phyloP scores from a whole-genome alignment of 2,329 filamentous ascomycete species.

The Stemphylium beticola region DNA sequence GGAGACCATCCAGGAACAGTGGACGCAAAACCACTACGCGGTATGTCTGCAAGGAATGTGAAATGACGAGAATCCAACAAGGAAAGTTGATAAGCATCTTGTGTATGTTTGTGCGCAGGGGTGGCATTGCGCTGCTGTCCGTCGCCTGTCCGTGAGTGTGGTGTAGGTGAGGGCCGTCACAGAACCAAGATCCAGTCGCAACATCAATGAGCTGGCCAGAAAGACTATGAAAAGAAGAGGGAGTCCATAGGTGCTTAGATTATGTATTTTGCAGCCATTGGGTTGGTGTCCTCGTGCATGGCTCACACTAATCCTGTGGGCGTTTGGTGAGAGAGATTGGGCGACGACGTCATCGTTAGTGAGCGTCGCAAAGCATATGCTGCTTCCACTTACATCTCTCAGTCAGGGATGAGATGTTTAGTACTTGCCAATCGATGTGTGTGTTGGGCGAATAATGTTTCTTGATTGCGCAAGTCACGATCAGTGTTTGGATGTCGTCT shows the following conservation, averaged over 20 bases:
- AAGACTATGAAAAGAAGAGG: neutral
- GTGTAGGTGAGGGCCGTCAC: neutral
- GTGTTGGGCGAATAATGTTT: too few species aligned
- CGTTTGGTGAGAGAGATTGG: neutral
- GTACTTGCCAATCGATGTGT: neutral
- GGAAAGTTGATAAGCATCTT: fast-evolving
- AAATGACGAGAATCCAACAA: too few species aligned
- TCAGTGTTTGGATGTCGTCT: too few species aligned
- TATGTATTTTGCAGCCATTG: neutral
- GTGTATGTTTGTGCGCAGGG: neutral
- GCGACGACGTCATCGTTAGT: neutral
- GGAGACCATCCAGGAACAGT: neutral
- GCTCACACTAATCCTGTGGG: neutral
- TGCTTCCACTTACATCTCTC: neutral
- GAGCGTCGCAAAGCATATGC: too few species aligned
- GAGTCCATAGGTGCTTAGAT: too few species aligned
- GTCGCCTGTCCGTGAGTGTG: neutral
- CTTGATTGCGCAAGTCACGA: too few species aligned
- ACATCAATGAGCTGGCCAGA: neutral
- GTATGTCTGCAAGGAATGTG: neutral
- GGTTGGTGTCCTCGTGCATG: neutral
- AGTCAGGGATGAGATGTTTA: neutral
- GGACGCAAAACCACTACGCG: neutral
- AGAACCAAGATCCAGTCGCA: neutral
- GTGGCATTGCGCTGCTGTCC: neutral